Evolutionary conservation across 2,329 filamentous ascomycete genomes (phyloP).

Genomic region (Exserohilum turcica): DNA sequence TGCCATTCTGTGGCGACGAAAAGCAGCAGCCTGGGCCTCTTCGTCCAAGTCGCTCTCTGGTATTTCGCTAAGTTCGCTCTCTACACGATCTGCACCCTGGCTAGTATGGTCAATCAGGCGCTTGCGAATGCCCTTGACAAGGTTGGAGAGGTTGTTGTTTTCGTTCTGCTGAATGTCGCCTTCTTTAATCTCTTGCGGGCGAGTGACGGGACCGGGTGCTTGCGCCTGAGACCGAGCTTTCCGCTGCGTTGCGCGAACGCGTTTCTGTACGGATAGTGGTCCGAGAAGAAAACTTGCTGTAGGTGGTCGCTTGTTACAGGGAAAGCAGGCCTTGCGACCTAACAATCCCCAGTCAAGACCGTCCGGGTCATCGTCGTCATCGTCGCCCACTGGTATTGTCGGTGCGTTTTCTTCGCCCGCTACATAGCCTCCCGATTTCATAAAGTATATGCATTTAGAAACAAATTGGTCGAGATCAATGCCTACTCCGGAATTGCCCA

Average conservation of each 20-base stretch:
- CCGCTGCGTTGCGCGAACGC: slow-evolving; percentile 70
- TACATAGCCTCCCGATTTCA: slow-evolving; percentile 66
- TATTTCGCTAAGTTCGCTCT: slow-evolving; percentile 40
- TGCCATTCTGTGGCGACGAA: slow-evolving; percentile 69
- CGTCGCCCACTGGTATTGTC: slow-evolving; percentile 57
- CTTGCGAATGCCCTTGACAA: slow-evolving; percentile 76
- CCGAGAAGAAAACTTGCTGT: slow-evolving; percentile 85
- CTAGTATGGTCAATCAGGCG: slow-evolving; percentile 58
- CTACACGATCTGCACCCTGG: slow-evolving; percentile 49
- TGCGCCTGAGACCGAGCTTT: slow-evolving; percentile 72
- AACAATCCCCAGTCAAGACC: slow-evolving; percentile 85
- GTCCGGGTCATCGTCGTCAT: slow-evolving; percentile 68
- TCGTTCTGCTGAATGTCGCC: slow-evolving; percentile 77
- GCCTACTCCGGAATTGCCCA: slow-evolving; percentile 73
- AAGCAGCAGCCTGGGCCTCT: slow-evolving; percentile 56
- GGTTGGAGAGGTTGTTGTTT: slow-evolving; percentile 76
- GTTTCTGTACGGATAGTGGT: slow-evolving; percentile 87
- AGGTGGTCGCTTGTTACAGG: slow-evolving; percentile 73
- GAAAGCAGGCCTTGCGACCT: slow-evolving; percentile 76
- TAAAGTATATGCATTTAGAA: slow-evolving; percentile 85
- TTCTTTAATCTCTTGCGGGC: slow-evolving; percentile 76
- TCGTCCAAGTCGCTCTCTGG: slow-evolving; percentile 33
- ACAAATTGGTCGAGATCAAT: slow-evolving; percentile 92
- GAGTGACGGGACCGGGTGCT: slow-evolving; percentile 68
- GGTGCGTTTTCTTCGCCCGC: slow-evolving; percentile 57